These are phyloP conservation scores for Mortierella sp. DNA, from an alignment of 371 early-diverging fungal genomes.

Conservation along the genomic window DNA sequence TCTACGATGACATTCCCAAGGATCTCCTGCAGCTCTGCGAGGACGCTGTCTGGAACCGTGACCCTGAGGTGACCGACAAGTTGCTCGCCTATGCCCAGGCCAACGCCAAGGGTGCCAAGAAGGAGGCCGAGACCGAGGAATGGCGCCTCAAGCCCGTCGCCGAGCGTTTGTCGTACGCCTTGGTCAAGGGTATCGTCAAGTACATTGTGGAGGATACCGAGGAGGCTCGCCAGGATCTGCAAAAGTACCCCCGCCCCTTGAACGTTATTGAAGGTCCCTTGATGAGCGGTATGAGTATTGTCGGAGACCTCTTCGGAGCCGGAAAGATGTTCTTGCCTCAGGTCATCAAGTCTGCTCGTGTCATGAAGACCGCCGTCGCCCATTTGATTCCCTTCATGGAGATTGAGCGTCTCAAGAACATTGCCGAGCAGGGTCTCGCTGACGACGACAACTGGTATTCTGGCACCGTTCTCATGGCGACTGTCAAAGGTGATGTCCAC, in stretches of 20 bases:
- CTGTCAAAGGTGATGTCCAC: slow-evolving; percentile 95
- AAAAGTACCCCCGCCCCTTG: slow-evolving; percentile 83
- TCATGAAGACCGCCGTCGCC: slow-evolving; percentile 95
- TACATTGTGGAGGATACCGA: slow-evolving; percentile 93
- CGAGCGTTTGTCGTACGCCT: slow-evolving; percentile 81
- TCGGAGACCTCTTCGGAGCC: slow-evolving; percentile 93
- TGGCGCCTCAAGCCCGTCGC: slow-evolving; percentile 87
- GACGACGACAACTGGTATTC: slow-evolving; percentile 76
- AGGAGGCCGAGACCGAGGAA: slow-evolving; percentile 85
- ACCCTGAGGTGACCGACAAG: slow-evolving; percentile 93
- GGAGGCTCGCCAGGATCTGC: slow-evolving; percentile 77
- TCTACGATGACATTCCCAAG: slow-evolving; percentile 95
- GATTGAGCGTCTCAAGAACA: slow-evolving; percentile 69
- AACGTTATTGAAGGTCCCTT: slow-evolving; percentile 96
- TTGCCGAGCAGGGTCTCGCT: slow-evolving; percentile 45
- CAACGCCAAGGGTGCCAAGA: slow-evolving; percentile 80
- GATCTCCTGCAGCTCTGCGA: slow-evolving; percentile 92
- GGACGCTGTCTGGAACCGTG: slow-evolving; percentile 91
- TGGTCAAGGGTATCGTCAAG: slow-evolving; percentile 95
- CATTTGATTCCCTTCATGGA: slow-evolving; percentile 95
- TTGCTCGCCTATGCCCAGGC: slow-evolving; percentile 89
- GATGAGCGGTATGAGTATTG: slow-evolving; percentile 94
- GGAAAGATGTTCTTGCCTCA: slow-evolving; percentile 98
- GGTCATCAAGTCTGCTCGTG: slow-evolving; percentile 94
- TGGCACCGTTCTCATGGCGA: slow-evolving; percentile 92